Percentiles rank a stretch among this genome's conserved stretches.
Evolutionary conservation across 2,329 filamentous ascomycete genomes (phyloP).

Genomic region (Penicillium aurantiogriseum): DNA sequence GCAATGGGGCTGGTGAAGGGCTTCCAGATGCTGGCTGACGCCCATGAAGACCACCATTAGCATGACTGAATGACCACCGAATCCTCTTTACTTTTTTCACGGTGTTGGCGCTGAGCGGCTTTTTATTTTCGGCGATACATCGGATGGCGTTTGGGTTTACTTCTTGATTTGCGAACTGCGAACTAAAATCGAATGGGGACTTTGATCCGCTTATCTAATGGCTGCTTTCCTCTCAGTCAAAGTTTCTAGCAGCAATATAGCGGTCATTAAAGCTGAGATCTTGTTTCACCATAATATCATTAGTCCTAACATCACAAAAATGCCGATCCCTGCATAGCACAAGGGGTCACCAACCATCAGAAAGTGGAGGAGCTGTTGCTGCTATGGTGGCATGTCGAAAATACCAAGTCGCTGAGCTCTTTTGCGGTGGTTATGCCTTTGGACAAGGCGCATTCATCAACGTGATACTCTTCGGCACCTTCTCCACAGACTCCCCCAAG

Average conservation of each 20-base stretch:
- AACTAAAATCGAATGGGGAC: background rate
- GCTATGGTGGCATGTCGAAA: background rate
- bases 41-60: conserved; percentile 9
- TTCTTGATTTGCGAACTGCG: background rate
- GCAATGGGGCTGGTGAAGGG: conserved; percentile 43
- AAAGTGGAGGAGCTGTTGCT: background rate
- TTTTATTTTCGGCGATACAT: background rate
- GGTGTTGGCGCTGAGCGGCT: conserved; percentile 1
- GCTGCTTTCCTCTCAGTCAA: background rate
- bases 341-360: background rate
- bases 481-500: background rate
- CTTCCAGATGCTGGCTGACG: conserved; percentile 35
- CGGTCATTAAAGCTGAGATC: background rate
- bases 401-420: background rate
- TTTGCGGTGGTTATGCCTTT: background rate
- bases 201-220: background rate
- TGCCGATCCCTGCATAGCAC: background rate
- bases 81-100: background rate
- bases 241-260: background rate
- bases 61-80: background rate
- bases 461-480: background rate
- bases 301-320: background rate
- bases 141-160: background rate
- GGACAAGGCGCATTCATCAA: background rate
- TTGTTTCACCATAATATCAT: background rate